Conservation (phyloP, 208 protist genomes). For the Trypanosoma mega region DNA sequence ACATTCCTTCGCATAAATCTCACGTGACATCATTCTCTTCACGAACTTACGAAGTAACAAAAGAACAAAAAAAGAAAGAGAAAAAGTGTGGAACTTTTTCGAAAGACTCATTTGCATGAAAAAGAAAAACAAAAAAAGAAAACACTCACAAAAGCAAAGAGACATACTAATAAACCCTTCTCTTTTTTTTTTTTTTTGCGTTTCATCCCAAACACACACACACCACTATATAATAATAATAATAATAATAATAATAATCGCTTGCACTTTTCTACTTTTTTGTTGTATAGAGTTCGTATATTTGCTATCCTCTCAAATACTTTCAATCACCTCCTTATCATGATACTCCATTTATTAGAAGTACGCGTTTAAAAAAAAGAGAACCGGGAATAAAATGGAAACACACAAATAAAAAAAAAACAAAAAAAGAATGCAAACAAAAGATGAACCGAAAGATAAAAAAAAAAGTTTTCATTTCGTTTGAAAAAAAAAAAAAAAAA, state of each 20-base stretch:
- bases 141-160: background rate
- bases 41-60: too few relatives aligned
- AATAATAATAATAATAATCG: background rate
- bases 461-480: background rate
- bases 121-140: background rate
- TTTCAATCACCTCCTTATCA: too few relatives aligned
- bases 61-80: too few relatives aligned
- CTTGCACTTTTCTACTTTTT: too few relatives aligned
- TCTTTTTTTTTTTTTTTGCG: slow-evolving; percentile 4
- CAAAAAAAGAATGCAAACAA: background rate
- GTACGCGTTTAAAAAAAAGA: too few relatives aligned
- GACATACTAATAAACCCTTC: background rate
- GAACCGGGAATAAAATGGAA: slow-evolving; percentile 4
- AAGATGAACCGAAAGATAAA: background rate
- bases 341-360: too few relatives aligned
- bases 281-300: background rate
- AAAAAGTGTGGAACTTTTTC: too few relatives aligned
- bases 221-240: background rate
- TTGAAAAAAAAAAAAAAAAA: background rate
- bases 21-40: too few relatives aligned
- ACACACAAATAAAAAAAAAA: background rate
- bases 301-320: background rate
- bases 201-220: background rate
- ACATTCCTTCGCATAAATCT: too few relatives aligned
- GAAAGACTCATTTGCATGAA: background rate